Evolutionary conservation across 768 basidiomycete genomes (phyloP).

Genomic region (Xanthoconium stramineum): DNA sequence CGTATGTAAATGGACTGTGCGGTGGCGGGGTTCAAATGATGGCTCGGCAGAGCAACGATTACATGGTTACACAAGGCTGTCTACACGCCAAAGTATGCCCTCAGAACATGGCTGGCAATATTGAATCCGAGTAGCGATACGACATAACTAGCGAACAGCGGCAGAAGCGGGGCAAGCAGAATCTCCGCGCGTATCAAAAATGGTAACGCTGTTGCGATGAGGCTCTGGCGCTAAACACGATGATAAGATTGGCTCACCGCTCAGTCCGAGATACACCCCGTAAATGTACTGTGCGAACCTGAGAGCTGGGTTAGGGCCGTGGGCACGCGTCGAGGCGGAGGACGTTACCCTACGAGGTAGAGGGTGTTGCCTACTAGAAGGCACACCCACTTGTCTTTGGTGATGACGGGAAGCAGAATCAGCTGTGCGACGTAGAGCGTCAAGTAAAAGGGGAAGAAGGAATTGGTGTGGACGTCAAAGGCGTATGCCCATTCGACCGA

Average conservation of each 20-base stretch:
- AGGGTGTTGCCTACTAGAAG: slow-evolving; percentile 86
- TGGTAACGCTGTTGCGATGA: slow-evolving; percentile 64
- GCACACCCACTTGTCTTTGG: slow-evolving; percentile 90
- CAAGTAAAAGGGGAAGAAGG: slow-evolving; percentile 92
- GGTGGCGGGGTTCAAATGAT: slow-evolving; percentile 30
- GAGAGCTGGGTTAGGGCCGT: slow-evolving; percentile 8
- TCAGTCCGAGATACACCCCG: slow-evolving; percentile 84
- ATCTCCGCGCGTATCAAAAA: slow-evolving; percentile 90
- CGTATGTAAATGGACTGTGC: slow-evolving; percentile 4
- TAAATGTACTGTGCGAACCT: slow-evolving; percentile 90
- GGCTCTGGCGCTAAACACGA: background rate
- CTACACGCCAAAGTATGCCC: slow-evolving; percentile 64
- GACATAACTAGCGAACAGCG: slow-evolving; percentile 82
- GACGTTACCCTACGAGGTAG: slow-evolving; percentile 67
- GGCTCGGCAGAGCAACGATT: slow-evolving; percentile 1
- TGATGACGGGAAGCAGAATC: slow-evolving; percentile 78
- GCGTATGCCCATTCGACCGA: slow-evolving; percentile 90
- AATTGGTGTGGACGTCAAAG: slow-evolving; percentile 95
- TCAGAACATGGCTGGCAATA: slow-evolving; percentile 77
- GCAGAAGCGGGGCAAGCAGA: slow-evolving; percentile 85
- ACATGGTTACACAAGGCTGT: slow-evolving; percentile 8
- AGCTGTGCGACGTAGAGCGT: slow-evolving; percentile 88
- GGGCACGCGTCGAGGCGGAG: background rate
- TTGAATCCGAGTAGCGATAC: slow-evolving; percentile 89
- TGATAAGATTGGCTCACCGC: slow-evolving; percentile 44